Conservation (phyloP, 805 yeast species). For the Ogataea minuta region DNA sequence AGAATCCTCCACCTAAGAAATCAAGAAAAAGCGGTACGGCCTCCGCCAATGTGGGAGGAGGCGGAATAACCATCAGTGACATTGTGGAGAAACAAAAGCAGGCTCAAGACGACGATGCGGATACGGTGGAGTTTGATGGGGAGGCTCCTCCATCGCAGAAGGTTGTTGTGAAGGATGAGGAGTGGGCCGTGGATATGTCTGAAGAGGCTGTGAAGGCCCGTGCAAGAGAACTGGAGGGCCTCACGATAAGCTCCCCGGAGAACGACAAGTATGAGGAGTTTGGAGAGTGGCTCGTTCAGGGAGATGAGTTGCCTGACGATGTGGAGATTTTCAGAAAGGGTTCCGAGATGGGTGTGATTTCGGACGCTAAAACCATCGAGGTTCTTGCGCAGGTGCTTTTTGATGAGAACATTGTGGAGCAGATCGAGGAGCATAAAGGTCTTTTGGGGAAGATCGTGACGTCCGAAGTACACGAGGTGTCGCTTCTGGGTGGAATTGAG, state of each 20-base stretch:
- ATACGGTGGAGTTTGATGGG: slow-evolving; percentile 38
- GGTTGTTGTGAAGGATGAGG: slow-evolving; percentile 78
- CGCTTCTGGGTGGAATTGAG: slow-evolving; percentile 94
- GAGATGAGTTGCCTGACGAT: slow-evolving; percentile 65
- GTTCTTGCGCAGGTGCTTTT: slow-evolving; percentile 91
- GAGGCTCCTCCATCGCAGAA: slow-evolving; percentile 61
- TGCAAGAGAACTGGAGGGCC: slow-evolving; percentile 80
- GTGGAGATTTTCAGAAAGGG: slow-evolving; percentile 92
- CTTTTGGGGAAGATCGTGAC: slow-evolving; percentile 75
- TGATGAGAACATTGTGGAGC: slow-evolving; percentile 68
- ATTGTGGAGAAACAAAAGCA: slow-evolving; percentile 55
- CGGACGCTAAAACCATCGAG: slow-evolving; percentile 75
- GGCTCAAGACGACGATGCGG: slow-evolving; percentile 34
- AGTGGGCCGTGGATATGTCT: slow-evolving; percentile 97
- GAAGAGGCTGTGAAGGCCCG: slow-evolving; percentile 94
- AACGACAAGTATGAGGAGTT: slow-evolving; percentile 63
- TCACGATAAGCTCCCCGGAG: slow-evolving; percentile 40
- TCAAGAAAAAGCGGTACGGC: slow-evolving; percentile 84
- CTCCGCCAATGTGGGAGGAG: slow-evolving; percentile 84
- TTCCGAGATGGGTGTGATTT: slow-evolving; percentile 68
- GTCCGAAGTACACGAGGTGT: slow-evolving; percentile 71
- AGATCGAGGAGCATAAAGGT: slow-evolving; percentile 77
- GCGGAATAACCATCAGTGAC: slow-evolving; percentile 78
- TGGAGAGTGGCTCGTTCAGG: slow-evolving; percentile 82
- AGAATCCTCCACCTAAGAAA: slow-evolving; percentile 85